Conservation (phyloP, 2,329 filamentous ascomycete genomes). For the Trichoderma guizhouense region DNA sequence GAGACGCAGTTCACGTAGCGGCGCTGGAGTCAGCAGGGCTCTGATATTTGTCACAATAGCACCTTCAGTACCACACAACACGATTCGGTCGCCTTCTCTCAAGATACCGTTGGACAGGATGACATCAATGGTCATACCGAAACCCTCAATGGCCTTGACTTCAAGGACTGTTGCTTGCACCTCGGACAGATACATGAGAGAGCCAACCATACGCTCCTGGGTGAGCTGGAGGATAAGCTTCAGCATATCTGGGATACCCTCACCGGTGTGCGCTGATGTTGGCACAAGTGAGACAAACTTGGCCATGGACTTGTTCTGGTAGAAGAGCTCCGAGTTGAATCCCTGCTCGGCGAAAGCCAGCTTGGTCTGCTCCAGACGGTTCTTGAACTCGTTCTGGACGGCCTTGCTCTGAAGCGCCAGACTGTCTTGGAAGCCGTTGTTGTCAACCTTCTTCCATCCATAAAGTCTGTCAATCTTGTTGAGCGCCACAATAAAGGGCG, state of each 20-base stretch:
- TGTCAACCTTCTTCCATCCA: slow-evolving; percentile 97
- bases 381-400: slow-evolving; percentile 90
- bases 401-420: slow-evolving; percentile 85
- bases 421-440: slow-evolving; percentile 96
- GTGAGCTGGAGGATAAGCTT: slow-evolving; percentile 90
- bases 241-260: slow-evolving; percentile 98
- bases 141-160: slow-evolving; percentile 98
- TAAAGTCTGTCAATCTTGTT: slow-evolving; percentile 99
- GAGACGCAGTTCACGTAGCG: slow-evolving; percentile 88
- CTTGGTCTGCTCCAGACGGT: slow-evolving; percentile 87
- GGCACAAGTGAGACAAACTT: slow-evolving; percentile 93
- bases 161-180: slow-evolving; percentile 97
- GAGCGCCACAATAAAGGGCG: slow-evolving; percentile 95
- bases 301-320: slow-evolving; percentile 97
- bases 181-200: slow-evolving; percentile 97
- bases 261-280: slow-evolving; percentile 96
- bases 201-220: slow-evolving; percentile 95
- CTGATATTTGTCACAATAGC: slow-evolving; percentile 93
- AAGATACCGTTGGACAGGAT: slow-evolving; percentile 94
- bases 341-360: slow-evolving; percentile 92
- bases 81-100: slow-evolving; percentile 88
- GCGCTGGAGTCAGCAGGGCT: slow-evolving; percentile 87
- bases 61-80: slow-evolving; percentile 94
- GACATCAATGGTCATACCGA: slow-evolving; percentile 98
- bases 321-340: slow-evolving; percentile 96